Conservation (phyloP, 768 basidiomycete species). For the Cystobasidium tubakii region DNA sequence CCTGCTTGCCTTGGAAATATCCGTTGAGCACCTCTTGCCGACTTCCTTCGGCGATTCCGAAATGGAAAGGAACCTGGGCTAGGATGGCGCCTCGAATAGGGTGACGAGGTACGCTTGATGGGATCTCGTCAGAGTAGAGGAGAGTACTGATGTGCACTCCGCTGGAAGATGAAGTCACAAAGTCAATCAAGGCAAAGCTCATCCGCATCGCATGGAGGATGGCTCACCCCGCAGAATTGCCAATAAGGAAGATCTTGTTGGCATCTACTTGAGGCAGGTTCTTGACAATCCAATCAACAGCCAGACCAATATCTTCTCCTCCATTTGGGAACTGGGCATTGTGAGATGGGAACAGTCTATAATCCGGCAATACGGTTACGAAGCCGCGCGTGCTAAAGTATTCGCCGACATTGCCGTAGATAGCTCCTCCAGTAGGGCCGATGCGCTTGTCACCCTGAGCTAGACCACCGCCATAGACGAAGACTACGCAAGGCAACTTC, state of each 20-base stretch:
- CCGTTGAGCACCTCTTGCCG: conserved; percentile 2
- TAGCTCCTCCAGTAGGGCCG: background rate
- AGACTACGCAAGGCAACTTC: conserved; percentile 15
- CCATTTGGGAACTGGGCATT: conserved; percentile 18
- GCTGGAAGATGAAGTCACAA: background rate
- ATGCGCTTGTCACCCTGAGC: conserved; percentile 25
- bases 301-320: conserved; percentile 22
- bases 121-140: conserved; percentile 14
- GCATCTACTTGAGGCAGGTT: conserved; percentile 15
- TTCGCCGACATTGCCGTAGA: conserved; percentile 23
- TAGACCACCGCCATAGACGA: conserved; percentile 28
- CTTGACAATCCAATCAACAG: conserved; percentile 23
- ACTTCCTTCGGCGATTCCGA: background rate
- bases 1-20: conserved; percentile 7
- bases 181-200: background rate
- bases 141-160: conserved; percentile 9
- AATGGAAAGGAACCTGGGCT: conserved; percentile 25
- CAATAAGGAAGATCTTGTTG: conserved; percentile 18
- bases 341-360: conserved; percentile 4
- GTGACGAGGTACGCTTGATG: background rate
- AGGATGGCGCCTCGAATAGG: conserved; percentile 11
- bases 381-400: conserved; percentile 18
- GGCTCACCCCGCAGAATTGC: conserved; percentile 26
- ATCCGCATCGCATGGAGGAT: background rate
- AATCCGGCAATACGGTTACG: conserved; percentile 25